Conservation (phyloP, 768 basidiomycete species). For the Cyclocybe cylindracea region DNA sequence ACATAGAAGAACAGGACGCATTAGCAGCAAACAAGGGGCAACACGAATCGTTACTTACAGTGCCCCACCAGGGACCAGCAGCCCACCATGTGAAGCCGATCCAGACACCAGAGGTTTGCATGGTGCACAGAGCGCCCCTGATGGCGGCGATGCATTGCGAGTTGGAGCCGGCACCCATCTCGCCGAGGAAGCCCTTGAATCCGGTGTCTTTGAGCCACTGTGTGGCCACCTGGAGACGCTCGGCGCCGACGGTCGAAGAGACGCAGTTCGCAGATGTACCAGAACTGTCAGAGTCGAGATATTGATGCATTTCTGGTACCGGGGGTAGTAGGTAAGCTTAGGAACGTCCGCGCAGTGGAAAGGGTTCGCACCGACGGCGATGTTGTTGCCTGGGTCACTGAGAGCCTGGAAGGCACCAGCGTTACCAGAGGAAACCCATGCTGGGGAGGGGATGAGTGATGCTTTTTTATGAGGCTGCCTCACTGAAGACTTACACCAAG, state of each 20-base stretch:
- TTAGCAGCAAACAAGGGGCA: neutral
- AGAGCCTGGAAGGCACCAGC: constrained; percentile 49
- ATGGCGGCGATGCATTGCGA: constrained; percentile 47
- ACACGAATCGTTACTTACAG: constrained; percentile 35
- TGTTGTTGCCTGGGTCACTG: constrained; percentile 61
- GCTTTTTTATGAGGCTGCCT: neutral
- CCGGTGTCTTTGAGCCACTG: constrained; percentile 59
- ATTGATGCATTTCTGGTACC: constrained; percentile 65
- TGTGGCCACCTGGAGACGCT: constrained; percentile 57
- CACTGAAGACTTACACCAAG: constrained; percentile 44
- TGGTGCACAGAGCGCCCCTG: constrained; percentile 54
- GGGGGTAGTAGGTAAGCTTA: neutral
- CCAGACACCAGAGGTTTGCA: constrained; percentile 65
- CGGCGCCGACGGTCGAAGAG: constrained; percentile 57
- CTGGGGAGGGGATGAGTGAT: constrained; percentile 22
- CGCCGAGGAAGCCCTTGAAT: constrained; percentile 65
- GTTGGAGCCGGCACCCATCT: constrained; percentile 57
- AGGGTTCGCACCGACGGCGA: constrained; percentile 48
- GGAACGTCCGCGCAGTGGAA: neutral
- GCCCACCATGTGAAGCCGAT: constrained; percentile 59
- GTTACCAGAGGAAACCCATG: constrained; percentile 63
- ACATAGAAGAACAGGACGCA: constrained; percentile 1
- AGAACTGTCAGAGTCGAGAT: constrained; percentile 66
- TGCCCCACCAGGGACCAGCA: constrained; percentile 63
- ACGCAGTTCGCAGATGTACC: constrained; percentile 57